These are phyloP conservation scores for Calcarisporium arbuscula DNA, from an alignment of 2,329 filamentous ascomycete species.

Conservation along the genomic window DNA sequence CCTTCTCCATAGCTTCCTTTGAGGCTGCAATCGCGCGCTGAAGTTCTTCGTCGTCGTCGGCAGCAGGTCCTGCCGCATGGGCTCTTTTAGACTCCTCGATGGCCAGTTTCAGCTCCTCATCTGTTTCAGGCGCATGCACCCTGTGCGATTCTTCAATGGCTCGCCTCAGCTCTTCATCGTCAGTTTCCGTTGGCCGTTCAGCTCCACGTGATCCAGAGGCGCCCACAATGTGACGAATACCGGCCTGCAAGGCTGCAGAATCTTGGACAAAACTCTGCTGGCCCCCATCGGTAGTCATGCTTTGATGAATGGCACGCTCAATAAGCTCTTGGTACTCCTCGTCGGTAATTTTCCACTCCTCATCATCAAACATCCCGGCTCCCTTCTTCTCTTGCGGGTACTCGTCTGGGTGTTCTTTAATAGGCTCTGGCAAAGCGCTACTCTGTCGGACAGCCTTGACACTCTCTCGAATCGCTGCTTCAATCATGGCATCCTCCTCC, in stretches of 20 bases:
- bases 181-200: slow-evolving; percentile 1
- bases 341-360: slow-evolving; percentile 44
- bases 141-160: slow-evolving; percentile 35
- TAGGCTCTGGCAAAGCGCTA: slow-evolving; percentile 19
- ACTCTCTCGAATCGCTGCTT: slow-evolving; percentile 67
- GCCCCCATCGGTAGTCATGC: slow-evolving; percentile 26
- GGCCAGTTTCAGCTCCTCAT: slow-evolving; percentile 31
- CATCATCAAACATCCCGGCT: slow-evolving; percentile 28
- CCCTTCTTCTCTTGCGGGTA: slow-evolving; percentile 16
- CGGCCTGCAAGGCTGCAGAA: slow-evolving; percentile 10
- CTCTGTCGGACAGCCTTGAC: slow-evolving; percentile 46
- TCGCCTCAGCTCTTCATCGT: slow-evolving; percentile 31
- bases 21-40: slow-evolving; percentile 40
- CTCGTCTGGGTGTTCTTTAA: slow-evolving; percentile 12
- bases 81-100: slow-evolving; percentile 33
- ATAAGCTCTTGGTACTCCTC: slow-evolving; percentile 52
- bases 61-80: slow-evolving; percentile 10
- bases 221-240: slow-evolving; percentile 20
- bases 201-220: neutral
- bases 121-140: slow-evolving; percentile 20
- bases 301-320: slow-evolving; percentile 49
- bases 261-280: too few relatives aligned
- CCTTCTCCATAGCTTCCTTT: slow-evolving; percentile 33
- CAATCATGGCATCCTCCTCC: slow-evolving; percentile 64
- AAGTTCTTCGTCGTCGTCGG: slow-evolving; percentile 38